Percentiles rank a stretch among this genome's conserved stretches.
These are phyloP conservation scores for Ascochyta rabiei DNA, from an alignment of 2,329 filamentous ascomycete species.

Conservation along the genomic window DNA sequence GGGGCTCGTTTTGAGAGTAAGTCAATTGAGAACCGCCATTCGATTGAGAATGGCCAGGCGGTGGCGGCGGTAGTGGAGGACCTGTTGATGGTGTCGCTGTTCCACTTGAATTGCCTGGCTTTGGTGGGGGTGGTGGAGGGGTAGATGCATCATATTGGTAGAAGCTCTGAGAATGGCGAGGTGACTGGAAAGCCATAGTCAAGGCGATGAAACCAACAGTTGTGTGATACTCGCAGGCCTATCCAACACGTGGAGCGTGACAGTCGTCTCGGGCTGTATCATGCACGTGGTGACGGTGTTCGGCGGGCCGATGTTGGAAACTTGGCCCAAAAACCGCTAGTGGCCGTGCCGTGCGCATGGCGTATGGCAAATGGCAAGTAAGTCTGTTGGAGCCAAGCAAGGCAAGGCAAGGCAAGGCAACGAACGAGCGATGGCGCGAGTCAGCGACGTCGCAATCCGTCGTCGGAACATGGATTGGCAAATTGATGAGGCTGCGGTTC, in stretches of 20 bases:
- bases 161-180: conserved; percentile 45
- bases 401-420: background rate
- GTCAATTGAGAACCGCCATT: conserved; percentile 27
- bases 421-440: background rate
- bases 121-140: conserved; percentile 56
- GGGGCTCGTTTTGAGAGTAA: conserved; percentile 26
- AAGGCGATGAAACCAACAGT: background rate
- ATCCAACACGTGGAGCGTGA: background rate
- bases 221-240: conserved; percentile 3
- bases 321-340: no score
- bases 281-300: conserved; percentile 8
- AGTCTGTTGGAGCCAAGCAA: no score
- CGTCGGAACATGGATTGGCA: background rate
- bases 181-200: conserved; percentile 48
- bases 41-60: conserved; percentile 43
- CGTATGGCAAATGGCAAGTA: no score
- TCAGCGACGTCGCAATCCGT: conserved; percentile 3
- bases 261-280: background rate
- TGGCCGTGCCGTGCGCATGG: no score
- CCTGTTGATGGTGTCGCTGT: conserved; percentile 51
- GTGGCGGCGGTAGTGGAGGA: conserved; percentile 54
- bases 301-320: conserved; percentile 4
- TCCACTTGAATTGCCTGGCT: conserved; percentile 51
- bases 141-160: conserved; percentile 53
- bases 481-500: conserved; percentile 6